phyloP scores from a whole-genome alignment of 306 rosid species.

The Coriaria nepalensis region DNA sequence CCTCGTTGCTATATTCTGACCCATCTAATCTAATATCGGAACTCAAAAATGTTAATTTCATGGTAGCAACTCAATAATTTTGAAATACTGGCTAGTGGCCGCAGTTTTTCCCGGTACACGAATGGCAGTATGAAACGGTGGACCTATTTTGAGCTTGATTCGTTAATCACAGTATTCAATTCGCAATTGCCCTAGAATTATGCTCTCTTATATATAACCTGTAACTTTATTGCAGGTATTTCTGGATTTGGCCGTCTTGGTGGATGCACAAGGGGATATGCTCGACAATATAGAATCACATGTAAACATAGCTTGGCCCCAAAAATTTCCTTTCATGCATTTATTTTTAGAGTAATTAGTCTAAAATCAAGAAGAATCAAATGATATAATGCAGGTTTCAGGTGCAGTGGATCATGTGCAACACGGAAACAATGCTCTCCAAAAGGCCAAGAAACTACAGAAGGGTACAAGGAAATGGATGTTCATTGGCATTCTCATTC shows the following conservation, averaged over 20 bases:
- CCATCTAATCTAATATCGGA: too few relatives aligned
- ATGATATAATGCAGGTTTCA: slow-evolving; percentile 40
- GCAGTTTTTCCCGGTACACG: too few relatives aligned
- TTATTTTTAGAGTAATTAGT: neutral
- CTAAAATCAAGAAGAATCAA: slow-evolving; percentile 3
- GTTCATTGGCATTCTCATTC: slow-evolving; percentile 79
- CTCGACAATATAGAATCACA: slow-evolving; percentile 85
- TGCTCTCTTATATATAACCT: too few relatives aligned
- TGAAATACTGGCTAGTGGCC: too few relatives aligned
- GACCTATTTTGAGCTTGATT: too few relatives aligned
- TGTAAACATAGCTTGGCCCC: slow-evolving; percentile 25
- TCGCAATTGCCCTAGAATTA: too few relatives aligned
- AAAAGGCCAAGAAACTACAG: slow-evolving; percentile 69
- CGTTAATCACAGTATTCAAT: too few relatives aligned
- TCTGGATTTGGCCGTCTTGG: slow-evolving; percentile 83
- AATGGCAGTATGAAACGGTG: too few relatives aligned
- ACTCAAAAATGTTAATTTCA: too few relatives aligned
- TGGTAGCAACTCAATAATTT: too few relatives aligned
- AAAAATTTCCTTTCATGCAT: neutral
- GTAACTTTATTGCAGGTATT: slow-evolving; percentile 43
- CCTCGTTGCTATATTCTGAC: too few relatives aligned
- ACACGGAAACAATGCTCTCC: slow-evolving; percentile 64
- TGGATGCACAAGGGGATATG: slow-evolving; percentile 87
- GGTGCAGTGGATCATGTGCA: slow-evolving; percentile 93
- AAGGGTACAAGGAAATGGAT: slow-evolving; percentile 79